Evolutionary conservation across 148 eudicot species (phyloP), one percentile per base, ranked within the genome.

Genomic region (Cornus suecica): DNA sequence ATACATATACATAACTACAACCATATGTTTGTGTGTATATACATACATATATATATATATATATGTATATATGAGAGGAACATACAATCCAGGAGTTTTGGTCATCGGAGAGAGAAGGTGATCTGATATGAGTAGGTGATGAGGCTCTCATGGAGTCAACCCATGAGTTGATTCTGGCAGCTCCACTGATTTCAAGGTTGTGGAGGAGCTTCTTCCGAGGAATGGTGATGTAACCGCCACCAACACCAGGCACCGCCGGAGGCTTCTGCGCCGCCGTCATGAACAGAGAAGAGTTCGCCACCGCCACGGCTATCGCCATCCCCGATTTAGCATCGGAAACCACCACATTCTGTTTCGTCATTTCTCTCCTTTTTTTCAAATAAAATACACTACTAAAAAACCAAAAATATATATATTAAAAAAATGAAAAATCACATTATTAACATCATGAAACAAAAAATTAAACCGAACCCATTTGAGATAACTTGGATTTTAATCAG

Each of bases 111-210:
- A 77, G 74, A 5, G 86, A 41, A 18, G 76, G 79, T 58, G 94
- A 86, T 1, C 80, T 80, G 81, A 80, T 42, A 65, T 88, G 90
- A 2, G 98, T 93, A 1, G 98, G 98, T 22, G 96, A 91, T 8
- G 94, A 91, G 48, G 94, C 96, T 75, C 86, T 82, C 98, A 93
- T 93, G 2, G 94, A 86, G 31, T 93, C 96, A 66, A 93, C 88
- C 94, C 96, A 93, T 0, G 94, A 80, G 74, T 74, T 88, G 72
- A 85, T 74, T 54, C 82, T 77, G 0, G 78, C 76, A 0, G 75
- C 83, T 23, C 80, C 80, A 74, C 77, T 83, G 28, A 83, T 75
- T 8, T 88, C 91, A 28, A 92, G 83, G 72, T 84, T 87, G 41
- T 92, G 83, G 0, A 86, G 71, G 1, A 90, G 74, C 70, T 86